Conservation (phyloP, 148 eudicot species). For the Spergularia marina region DNA sequence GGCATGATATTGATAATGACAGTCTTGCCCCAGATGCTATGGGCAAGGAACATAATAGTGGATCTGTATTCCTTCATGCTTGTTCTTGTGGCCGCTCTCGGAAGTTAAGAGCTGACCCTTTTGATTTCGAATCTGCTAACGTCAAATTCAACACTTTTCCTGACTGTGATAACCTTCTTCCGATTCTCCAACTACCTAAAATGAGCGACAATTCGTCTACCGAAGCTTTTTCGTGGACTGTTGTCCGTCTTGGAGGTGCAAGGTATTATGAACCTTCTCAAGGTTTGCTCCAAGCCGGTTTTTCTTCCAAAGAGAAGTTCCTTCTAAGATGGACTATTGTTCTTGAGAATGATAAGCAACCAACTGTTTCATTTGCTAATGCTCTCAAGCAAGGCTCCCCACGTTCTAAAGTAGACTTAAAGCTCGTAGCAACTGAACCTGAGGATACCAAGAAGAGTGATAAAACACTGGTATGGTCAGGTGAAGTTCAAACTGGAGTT, state of each 20-base stretch:
- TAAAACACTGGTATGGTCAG: conserved; percentile 22
- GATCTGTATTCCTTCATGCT: conserved; percentile 88
- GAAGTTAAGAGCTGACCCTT: conserved; percentile 66
- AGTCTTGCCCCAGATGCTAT: conserved; percentile 32
- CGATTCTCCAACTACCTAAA: conserved; percentile 57
- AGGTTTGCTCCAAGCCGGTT: conserved; percentile 88
- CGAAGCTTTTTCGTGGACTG: conserved; percentile 61
- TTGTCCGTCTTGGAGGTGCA: conserved; percentile 67
- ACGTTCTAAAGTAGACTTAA: conserved; percentile 27
- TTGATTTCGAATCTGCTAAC: conserved; percentile 84
- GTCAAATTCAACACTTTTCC: conserved; percentile 44
- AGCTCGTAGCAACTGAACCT: conserved; percentile 34
- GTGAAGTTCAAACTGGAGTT: conserved; percentile 35
- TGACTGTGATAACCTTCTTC: conserved; percentile 83
- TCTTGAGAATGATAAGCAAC: conserved; percentile 53
- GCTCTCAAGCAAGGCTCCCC: conserved; percentile 40
- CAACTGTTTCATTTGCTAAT: conserved; percentile 36
- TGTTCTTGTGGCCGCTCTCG: conserved; percentile 97
- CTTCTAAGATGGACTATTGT: conserved; percentile 71
- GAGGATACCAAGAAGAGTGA: conserved; percentile 28
- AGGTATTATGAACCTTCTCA: conserved; percentile 78
- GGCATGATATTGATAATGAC: conserved; percentile 49
- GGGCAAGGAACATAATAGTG: conserved; percentile 67
- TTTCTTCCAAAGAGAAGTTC: conserved; percentile 64
- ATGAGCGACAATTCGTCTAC: conserved; percentile 38